Evolutionary conservation across 2,329 filamentous ascomycete genomes (phyloP).

Genomic region (Cladosporium sp.): DNA sequence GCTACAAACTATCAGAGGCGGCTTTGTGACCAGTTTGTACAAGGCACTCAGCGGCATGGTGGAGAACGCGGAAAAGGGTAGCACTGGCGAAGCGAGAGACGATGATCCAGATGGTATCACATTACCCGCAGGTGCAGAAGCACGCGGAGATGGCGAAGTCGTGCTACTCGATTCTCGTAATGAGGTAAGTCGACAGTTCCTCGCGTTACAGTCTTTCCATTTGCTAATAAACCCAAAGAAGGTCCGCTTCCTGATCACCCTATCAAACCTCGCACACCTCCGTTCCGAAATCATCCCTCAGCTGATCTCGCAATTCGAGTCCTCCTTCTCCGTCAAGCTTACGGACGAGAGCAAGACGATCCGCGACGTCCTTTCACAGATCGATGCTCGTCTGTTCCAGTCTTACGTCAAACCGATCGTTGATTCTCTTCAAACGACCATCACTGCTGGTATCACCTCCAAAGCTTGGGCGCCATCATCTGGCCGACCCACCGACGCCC

Average conservation of each 20-base stretch:
- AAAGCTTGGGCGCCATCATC: conserved; percentile 67
- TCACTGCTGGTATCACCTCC: conserved; percentile 70
- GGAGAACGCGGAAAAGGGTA: conserved; percentile 83
- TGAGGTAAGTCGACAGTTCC: conserved; percentile 39
- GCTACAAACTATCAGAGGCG: conserved; percentile 83
- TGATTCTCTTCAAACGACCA: conserved; percentile 65
- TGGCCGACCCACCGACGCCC: conserved; percentile 68
- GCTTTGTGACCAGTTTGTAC: conserved; percentile 92
- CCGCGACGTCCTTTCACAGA: conserved; percentile 83
- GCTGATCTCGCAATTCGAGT: conserved; percentile 90
- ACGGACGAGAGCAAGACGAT: conserved; percentile 93
- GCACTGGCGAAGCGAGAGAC: conserved; percentile 58
- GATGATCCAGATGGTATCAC: conserved; percentile 54
- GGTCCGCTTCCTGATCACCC: conserved; percentile 84
- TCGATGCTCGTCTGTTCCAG: conserved; percentile 86
- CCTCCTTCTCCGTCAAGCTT: conserved; percentile 87
- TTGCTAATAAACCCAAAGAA: conserved; percentile 28
- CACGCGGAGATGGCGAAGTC: conserved; percentile 16
- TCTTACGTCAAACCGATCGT: conserved; percentile 83
- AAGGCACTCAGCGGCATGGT: conserved; percentile 94
- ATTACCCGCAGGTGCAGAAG: conserved; percentile 31
- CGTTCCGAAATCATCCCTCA: conserved; percentile 79
- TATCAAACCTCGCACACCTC: conserved; percentile 86
- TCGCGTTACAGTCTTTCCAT: neutral
- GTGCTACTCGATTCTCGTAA: conserved; percentile 49